phyloP scores from a whole-genome alignment of 306 rosid species.

The Vicia villosa region DNA sequence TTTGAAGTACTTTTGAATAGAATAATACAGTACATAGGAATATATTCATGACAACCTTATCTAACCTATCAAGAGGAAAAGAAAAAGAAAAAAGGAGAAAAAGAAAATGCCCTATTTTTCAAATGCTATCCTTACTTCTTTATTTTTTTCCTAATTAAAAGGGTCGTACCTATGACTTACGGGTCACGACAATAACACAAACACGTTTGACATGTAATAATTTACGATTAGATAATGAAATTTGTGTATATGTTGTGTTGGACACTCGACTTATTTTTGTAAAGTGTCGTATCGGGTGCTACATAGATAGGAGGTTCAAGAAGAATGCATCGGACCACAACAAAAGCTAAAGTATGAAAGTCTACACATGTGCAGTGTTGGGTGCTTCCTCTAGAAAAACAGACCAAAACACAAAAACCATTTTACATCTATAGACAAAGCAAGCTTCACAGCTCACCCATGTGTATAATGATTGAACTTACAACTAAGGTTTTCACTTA shows the following conservation, averaged over 20 bases:
- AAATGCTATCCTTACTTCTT: constrained; percentile 33
- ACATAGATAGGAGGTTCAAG: constrained; percentile 31
- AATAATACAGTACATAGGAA: constrained; percentile 18
- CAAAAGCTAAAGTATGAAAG: too few relatives aligned
- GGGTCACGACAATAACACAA: too few relatives aligned
- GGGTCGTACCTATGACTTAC: background rate
- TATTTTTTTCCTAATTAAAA: constrained; percentile 32
- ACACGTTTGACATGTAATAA: too few relatives aligned
- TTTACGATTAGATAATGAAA: too few relatives aligned
- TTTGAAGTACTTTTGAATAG: constrained; percentile 19
- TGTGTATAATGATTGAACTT: constrained; percentile 33
- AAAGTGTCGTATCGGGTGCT: too few relatives aligned
- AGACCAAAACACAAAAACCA: background rate
- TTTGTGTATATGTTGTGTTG: too few relatives aligned
- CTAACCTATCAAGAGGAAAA: constrained; percentile 37
- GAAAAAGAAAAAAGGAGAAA: background rate
- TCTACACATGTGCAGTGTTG: constrained; percentile 28
- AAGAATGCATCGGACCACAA: constrained; percentile 28
- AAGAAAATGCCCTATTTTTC: constrained; percentile 39
- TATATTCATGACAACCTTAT: constrained; percentile 46
- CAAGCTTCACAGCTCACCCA: constrained; percentile 34
- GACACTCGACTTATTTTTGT: too few relatives aligned
- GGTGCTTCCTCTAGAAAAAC: constrained; percentile 16
- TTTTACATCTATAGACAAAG: constrained; percentile 39
- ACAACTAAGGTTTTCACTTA: constrained; percentile 28